Evolutionary conservation across 768 basidiomycete genomes (phyloP), one percentile per base, ranked within the genome.

Genomic region (Serendipita sp.): DNA sequence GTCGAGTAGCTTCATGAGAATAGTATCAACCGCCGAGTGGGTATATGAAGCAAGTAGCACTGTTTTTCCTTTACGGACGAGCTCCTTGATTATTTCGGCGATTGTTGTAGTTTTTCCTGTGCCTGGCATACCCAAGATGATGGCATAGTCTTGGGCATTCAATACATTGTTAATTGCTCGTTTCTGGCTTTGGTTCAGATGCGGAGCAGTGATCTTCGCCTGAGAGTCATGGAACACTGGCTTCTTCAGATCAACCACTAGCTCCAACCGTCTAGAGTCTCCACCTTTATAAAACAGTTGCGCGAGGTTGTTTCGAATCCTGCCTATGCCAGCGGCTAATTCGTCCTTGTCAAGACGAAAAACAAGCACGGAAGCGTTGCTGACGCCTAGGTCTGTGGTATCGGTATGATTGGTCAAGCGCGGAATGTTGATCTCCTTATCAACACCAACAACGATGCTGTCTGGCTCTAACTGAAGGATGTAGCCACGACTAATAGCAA

Each of bases 21-120:
- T 95, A n/a, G 87, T 97, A 69, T 99, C 96, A 52, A 99, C 96
- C 0, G 96, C 95, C 13, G 94, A 96, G 76, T 99, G 96, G 1
- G 96, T 99, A 72, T 97, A 96, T 50, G 89, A 90, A 4, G 88
- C 88, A 66, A 98, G 74, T 29, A 99, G 74, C 3, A 98, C 89
- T 0, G 82, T 88, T 77, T 96, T 94, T 4, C 91, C 90, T 74
- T 83, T 76, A 44, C 74, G 79, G 1, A 93, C 91, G 13, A 98
- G 74, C 55, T 80, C 80, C 69, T 82, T 80, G 70, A 98, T 93
- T 55, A 96, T 80, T 36, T 90, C 85, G 0, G 89, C 91, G 66
- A 96, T 88, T 3, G 96, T 88, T 0, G 92, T 95, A 46, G 95
- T 96, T 75, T 99, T 99, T 5, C 96, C 95, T 3, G 95, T 98